Percentiles rank a stretch among this genome's conserved stretches.
Evolutionary conservation across 1,284 basidiomycete species (phyloP).

Genomic region (Chalciporus sp.): DNA sequence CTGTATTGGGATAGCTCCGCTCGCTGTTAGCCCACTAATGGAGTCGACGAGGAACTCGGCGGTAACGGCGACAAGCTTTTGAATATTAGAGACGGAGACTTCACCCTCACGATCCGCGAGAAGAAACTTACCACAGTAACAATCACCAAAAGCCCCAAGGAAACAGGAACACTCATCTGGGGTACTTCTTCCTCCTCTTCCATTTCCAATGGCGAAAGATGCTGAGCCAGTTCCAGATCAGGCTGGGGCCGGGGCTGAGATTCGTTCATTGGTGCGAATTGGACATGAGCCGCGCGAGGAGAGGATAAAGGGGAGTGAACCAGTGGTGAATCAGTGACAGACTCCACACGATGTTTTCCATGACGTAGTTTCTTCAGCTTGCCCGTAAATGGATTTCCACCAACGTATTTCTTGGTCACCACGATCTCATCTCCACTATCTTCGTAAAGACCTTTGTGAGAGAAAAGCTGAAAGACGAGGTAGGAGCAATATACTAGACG

Average conservation of each 20-base stretch:
- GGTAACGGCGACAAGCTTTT: constrained; percentile 65
- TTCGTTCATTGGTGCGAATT: neutral
- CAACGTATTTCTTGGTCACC: constrained; percentile 25
- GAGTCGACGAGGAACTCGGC: constrained; percentile 86
- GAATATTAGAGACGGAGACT: neutral
- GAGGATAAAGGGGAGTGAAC: constrained; percentile 11
- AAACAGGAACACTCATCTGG: constrained; percentile 54
- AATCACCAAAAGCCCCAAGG: constrained; percentile 51
- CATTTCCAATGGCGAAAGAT: neutral
- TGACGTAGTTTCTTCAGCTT: constrained; percentile 20
- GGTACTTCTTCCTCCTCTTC: constrained; percentile 59
- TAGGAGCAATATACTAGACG: constrained; percentile 67
- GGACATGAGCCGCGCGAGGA: constrained; percentile 1
- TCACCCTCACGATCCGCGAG: too few relatives aligned
- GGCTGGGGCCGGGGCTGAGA: neutral
- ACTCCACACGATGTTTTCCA: constrained; percentile 3
- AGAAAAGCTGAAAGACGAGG: constrained; percentile 85
- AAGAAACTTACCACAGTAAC: too few relatives aligned
- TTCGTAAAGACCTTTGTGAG: constrained; percentile 76
- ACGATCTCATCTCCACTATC: constrained; percentile 44
- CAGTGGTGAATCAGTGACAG: neutral
- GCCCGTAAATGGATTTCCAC: constrained; percentile 33
- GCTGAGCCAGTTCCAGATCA: constrained; percentile 17
- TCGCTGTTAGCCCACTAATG: constrained; percentile 65
- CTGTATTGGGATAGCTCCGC: constrained; percentile 62